Percentiles rank a stretch among this genome's conserved stretches.
phyloP scores from a whole-genome alignment of 169 alveolate genomes.

The Babesia sp. region DNA sequence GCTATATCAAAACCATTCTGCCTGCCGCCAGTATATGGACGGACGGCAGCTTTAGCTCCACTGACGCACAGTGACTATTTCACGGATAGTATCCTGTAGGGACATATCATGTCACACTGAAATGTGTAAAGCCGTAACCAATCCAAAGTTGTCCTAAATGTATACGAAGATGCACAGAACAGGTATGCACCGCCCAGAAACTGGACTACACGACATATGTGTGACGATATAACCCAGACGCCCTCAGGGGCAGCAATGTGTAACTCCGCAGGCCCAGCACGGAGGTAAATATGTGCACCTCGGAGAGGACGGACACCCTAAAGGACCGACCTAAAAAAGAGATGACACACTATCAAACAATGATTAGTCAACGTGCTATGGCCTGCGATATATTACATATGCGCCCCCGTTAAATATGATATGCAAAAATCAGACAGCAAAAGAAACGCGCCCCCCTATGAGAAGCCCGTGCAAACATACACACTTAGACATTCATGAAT shows the following conservation, averaged over 20 bases:
- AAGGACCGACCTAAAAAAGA: neutral
- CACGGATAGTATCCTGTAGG: neutral
- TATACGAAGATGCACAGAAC: neutral
- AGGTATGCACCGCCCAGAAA: neutral
- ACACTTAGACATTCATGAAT: neutral
- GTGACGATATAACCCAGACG: neutral
- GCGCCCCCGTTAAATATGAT: neutral
- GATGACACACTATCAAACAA: neutral
- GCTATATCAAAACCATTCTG: neutral
- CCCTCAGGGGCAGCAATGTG: slow-evolving; percentile 38
- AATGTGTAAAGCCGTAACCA: neutral
- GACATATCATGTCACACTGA: neutral
- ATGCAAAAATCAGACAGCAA: neutral
- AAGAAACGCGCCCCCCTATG: neutral
- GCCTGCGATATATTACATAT: neutral
- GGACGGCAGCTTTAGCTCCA: neutral
- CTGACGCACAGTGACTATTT: neutral
- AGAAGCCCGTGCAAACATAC: neutral
- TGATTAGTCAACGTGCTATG: neutral
- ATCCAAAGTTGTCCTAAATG: neutral
- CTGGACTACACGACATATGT: neutral
- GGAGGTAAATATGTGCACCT: slow-evolving; percentile 26
- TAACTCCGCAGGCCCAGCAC: slow-evolving; percentile 17
- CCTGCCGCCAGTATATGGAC: slow-evolving; percentile 7
- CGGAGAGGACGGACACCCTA: neutral